Percentiles rank a stretch among this genome's conserved stretches.
These are phyloP conservation scores for Coemansia asiatica DNA, from an alignment of 192 early-diverging fungal species.

Conservation along the genomic window DNA sequence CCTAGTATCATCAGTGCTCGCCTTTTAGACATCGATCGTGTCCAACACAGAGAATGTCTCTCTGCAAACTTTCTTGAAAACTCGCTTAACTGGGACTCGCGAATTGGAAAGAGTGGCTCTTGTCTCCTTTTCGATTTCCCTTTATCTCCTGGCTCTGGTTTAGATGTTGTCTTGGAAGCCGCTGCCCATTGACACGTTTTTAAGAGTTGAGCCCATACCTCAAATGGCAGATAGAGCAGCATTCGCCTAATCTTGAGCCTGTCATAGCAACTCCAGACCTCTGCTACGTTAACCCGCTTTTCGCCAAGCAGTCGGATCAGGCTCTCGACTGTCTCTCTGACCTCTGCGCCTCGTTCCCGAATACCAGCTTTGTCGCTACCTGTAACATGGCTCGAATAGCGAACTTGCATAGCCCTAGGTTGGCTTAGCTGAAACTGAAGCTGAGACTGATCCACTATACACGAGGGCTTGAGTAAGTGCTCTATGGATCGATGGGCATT, in stretches of 20 bases:
- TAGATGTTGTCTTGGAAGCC: too few relatives aligned
- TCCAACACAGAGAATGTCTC: slow-evolving; percentile 11
- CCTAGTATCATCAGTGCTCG: slow-evolving; percentile 46
- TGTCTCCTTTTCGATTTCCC: neutral
- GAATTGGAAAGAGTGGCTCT: slow-evolving; percentile 12
- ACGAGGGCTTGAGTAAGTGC: too few relatives aligned
- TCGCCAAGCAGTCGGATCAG: slow-evolving; percentile 18
- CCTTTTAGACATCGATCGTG: slow-evolving; percentile 31
- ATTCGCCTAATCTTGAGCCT: slow-evolving; percentile 39
- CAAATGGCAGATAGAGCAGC: slow-evolving; percentile 39
- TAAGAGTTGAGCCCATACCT: slow-evolving; percentile 31
- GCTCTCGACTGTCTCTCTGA: slow-evolving; percentile 20
- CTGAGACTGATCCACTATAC: too few relatives aligned
- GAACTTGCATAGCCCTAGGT: neutral
- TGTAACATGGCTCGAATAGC: neutral
- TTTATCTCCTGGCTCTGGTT: neutral
- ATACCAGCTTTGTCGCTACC: neutral
- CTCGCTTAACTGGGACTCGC: neutral
- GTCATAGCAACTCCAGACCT: slow-evolving; percentile 47
- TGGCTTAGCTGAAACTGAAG: too few relatives aligned
- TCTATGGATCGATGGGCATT: too few relatives aligned
- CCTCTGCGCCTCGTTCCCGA: slow-evolving; percentile 11
- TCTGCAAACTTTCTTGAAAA: slow-evolving; percentile 16
- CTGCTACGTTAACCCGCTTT: slow-evolving; percentile 8
- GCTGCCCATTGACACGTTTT: slow-evolving; percentile 32